Percentiles rank a stretch among this genome's conserved stretches.
Conservation (phyloP, 2,329 filamentous ascomycete species). For the Aspergillus sp. region DNA sequence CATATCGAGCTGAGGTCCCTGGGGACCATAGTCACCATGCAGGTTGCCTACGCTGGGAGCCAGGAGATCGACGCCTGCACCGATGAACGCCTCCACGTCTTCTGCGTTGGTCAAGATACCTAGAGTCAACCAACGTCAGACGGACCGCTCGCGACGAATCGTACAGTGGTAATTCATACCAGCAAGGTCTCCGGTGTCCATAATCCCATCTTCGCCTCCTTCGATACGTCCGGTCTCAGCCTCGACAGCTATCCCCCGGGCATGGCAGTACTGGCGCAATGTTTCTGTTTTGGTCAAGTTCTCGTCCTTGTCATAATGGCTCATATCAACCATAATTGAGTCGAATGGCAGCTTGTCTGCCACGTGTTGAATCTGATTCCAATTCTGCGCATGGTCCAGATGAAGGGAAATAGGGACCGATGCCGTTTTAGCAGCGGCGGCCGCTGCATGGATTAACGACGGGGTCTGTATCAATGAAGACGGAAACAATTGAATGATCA, state of each 20-base stretch:
- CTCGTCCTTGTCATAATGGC: slow-evolving; percentile 58
- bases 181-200: slow-evolving; percentile 53
- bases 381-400: slow-evolving; percentile 55
- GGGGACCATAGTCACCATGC: slow-evolving; percentile 59
- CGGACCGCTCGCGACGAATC: too few species aligned
- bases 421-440: slow-evolving; percentile 45
- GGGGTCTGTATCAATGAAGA: slow-evolving; percentile 43
- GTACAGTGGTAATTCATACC: slow-evolving; percentile 14
- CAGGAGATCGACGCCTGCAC: slow-evolving; percentile 60
- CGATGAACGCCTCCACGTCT: slow-evolving; percentile 59
- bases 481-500: slow-evolving; percentile 62
- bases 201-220: slow-evolving; percentile 62
- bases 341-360: slow-evolving; percentile 53
- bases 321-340: slow-evolving; percentile 67
- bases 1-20: slow-evolving; percentile 50
- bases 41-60: slow-evolving; percentile 66
- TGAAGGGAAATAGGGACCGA: slow-evolving; percentile 52
- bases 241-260: slow-evolving; percentile 55
- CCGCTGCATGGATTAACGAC: slow-evolving; percentile 44
- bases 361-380: slow-evolving; percentile 49
- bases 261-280: slow-evolving; percentile 53
- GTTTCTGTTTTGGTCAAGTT: slow-evolving; percentile 55
- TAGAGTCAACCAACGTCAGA: not conserved
- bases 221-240: slow-evolving; percentile 62
- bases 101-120: slow-evolving; percentile 55